These are phyloP conservation scores for Castanea mollissima DNA, from an alignment of 306 rosid genomes.

Conservation along the genomic window DNA sequence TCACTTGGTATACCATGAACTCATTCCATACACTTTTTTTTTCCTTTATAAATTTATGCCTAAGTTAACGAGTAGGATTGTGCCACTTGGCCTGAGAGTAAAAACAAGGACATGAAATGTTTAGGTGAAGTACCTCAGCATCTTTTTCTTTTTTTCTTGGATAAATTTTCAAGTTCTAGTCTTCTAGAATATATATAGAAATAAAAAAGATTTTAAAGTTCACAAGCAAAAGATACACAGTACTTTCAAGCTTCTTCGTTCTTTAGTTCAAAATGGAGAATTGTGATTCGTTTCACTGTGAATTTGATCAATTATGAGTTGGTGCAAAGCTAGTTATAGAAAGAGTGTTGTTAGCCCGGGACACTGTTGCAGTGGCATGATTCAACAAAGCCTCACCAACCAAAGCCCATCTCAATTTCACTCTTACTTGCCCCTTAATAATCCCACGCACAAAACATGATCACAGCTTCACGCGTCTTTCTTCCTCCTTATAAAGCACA, in stretches of 20 bases:
- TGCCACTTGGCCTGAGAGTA: too few species aligned
- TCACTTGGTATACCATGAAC: too few species aligned
- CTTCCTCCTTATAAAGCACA: constrained; percentile 20
- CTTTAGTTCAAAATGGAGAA: background rate
- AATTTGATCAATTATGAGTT: background rate
- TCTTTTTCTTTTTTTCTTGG: too few species aligned
- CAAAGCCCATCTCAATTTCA: constrained; percentile 18
- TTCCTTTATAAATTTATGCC: too few species aligned
- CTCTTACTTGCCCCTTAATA: constrained; percentile 35
- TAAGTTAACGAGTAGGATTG: too few species aligned
- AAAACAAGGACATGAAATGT: too few species aligned
- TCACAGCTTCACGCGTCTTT: background rate
- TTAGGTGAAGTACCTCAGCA: too few species aligned
- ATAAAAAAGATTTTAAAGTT: background rate
- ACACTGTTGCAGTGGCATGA: constrained; percentile 33
- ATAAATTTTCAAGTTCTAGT: too few species aligned
- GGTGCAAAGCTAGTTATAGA: background rate
- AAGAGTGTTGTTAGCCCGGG: constrained; percentile 28
- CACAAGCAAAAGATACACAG: background rate
- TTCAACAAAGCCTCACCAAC: constrained; percentile 55
- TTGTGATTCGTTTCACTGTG: background rate
- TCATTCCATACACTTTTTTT: too few species aligned
- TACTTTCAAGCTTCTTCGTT: background rate
- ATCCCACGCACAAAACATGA: constrained; percentile 37
- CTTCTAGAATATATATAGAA: too few species aligned